These are phyloP conservation scores for Russula earlei DNA, from an alignment of 768 basidiomycete genomes.

Conservation along the genomic window DNA sequence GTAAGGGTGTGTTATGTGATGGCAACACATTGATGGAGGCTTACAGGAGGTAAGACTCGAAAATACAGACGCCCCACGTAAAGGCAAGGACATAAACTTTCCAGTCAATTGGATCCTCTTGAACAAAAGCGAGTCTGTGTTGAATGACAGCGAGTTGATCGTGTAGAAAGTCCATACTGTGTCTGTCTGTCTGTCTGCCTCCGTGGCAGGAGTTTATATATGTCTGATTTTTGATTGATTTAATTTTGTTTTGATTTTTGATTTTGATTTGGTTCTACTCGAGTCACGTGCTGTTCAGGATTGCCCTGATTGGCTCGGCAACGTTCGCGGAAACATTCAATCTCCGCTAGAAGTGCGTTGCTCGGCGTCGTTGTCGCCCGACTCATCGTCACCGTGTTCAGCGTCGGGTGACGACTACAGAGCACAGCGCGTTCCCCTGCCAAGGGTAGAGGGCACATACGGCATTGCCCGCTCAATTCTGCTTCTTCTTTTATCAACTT, in stretches of 20 bases:
- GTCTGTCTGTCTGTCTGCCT: not conserved
- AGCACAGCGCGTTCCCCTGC: not conserved
- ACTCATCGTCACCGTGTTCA: slow-evolving; percentile 17
- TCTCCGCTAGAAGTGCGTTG: slow-evolving; percentile 14
- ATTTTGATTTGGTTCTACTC: not conserved
- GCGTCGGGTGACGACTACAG: slow-evolving; percentile 14
- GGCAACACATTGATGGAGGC: slow-evolving; percentile 25
- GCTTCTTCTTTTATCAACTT: not conserved
- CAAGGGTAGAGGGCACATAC: slow-evolving; percentile 3
- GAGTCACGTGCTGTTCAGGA: not conserved
- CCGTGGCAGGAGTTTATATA: too few relatives aligned
- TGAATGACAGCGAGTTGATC: slow-evolving; percentile 34
- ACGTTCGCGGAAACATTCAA: not conserved
- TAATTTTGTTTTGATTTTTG: too few relatives aligned
- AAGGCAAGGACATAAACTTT: slow-evolving; percentile 70
- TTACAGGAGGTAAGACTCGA: slow-evolving; percentile 82
- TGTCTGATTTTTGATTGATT: too few relatives aligned
- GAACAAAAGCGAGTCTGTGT: slow-evolving; percentile 58
- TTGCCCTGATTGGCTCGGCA: slow-evolving; percentile 9
- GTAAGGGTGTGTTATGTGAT: not conserved
- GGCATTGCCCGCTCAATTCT: not conserved
- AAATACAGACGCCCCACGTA: slow-evolving; percentile 70
- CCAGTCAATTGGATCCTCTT: slow-evolving; percentile 69
- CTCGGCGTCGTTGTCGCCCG: slow-evolving; percentile 11
- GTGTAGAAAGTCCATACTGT: slow-evolving; percentile 17